Evolutionary conservation across 2,329 filamentous ascomycete species (phyloP).

Genomic region (Daldinia sp.): DNA sequence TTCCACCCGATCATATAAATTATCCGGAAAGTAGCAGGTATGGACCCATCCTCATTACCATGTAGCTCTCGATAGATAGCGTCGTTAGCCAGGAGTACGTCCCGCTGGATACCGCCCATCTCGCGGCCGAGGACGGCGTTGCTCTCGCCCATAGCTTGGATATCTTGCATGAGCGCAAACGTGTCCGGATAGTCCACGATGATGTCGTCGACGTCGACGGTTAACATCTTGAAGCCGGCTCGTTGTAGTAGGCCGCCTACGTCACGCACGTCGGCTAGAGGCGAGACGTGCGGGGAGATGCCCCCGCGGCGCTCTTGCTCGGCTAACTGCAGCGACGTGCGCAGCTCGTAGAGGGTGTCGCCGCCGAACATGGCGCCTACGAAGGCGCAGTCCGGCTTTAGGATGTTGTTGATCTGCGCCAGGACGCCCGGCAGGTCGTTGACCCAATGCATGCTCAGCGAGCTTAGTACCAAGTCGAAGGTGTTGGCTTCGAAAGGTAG

Average conservation of each 20-base stretch:
- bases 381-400: conserved; percentile 92
- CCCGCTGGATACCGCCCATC: conserved; percentile 77
- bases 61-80: conserved; percentile 89
- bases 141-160: conserved; percentile 95
- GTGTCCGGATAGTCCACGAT: conserved; percentile 92
- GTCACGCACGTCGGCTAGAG: conserved; percentile 89
- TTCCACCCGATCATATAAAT: conserved; percentile 99
- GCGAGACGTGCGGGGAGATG: conserved; percentile 88
- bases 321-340: conserved; percentile 90
- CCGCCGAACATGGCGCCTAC: conserved; percentile 97
- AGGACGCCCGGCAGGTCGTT: conserved; percentile 92
- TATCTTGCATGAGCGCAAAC: conserved; percentile 89
- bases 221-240: conserved; percentile 93
- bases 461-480: conserved; percentile 92
- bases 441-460: conserved; percentile 93
- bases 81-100: conserved; percentile 87
- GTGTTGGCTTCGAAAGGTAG: conserved; percentile 78
- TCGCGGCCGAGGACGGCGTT: conserved; percentile 90
- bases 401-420: conserved; percentile 81
- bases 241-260: conserved; percentile 86
- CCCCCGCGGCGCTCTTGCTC: conserved; percentile 92
- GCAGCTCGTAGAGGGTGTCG: conserved; percentile 91
- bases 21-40: conserved; percentile 91
- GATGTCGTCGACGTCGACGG: conserved; percentile 96
- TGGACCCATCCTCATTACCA: conserved; percentile 76